Conservation (phyloP, 805 yeast species). For the Kuraishia molischiana region DNA sequence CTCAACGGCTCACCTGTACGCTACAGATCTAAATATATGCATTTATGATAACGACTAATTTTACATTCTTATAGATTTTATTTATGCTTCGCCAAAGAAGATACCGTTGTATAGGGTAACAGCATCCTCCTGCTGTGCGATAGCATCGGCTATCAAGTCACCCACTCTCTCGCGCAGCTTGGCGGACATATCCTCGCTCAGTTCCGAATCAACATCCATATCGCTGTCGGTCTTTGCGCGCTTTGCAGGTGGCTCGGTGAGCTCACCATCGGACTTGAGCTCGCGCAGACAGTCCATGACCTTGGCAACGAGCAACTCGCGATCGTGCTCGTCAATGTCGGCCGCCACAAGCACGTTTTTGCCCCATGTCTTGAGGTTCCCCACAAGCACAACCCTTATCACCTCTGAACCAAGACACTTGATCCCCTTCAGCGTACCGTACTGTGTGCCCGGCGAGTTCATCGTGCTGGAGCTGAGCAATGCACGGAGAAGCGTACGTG, state of each 20-base stretch:
- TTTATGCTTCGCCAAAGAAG: constrained; percentile 54
- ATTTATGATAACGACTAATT: neutral
- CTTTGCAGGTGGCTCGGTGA: constrained; percentile 5
- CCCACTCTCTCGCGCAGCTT: constrained; percentile 57
- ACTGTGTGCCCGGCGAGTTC: constrained; percentile 82
- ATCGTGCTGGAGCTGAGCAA: constrained; percentile 56
- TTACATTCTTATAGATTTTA: constrained; percentile 18
- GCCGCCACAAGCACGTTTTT: constrained; percentile 36
- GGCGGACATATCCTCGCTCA: constrained; percentile 19
- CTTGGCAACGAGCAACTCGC: constrained; percentile 27
- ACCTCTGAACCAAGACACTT: constrained; percentile 82
- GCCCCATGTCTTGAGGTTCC: constrained; percentile 79
- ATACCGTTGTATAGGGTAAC: constrained; percentile 49
- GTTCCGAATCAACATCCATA: constrained; percentile 19
- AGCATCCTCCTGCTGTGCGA: constrained; percentile 39
- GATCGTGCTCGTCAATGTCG: constrained; percentile 13
- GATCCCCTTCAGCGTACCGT: constrained; percentile 84
- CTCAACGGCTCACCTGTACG: neutral
- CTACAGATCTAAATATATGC: neutral
- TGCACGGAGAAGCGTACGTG: constrained; percentile 86
- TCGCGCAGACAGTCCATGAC: constrained; percentile 45
- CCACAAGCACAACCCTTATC: constrained; percentile 70
- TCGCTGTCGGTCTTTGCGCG: constrained; percentile 30
- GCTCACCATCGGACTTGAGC: constrained; percentile 27
- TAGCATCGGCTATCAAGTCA: constrained; percentile 36